Conservation (phyloP, 179 eudicot species). For the Vitellaria paradoxa region DNA sequence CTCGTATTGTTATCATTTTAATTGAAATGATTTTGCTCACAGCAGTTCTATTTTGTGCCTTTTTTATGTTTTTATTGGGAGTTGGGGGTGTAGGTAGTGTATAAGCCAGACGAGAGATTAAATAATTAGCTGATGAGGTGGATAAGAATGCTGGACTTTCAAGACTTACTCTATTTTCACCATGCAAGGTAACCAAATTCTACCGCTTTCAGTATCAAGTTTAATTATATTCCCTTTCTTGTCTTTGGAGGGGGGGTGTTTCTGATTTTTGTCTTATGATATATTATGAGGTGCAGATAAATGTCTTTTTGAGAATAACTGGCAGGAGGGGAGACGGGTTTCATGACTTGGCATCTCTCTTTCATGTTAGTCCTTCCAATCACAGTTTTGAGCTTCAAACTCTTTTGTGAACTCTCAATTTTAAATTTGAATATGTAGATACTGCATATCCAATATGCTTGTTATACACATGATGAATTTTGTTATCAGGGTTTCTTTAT, state of each 20-base stretch:
- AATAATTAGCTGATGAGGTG: conserved; percentile 72
- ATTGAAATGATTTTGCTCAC: background rate
- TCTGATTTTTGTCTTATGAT: background rate
- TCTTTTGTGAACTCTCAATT: background rate
- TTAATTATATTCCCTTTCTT: background rate
- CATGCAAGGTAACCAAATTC: conserved; percentile 66
- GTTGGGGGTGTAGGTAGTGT: conserved; percentile 51
- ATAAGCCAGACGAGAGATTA: conserved; percentile 66
- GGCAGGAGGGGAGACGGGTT: conserved; percentile 88
- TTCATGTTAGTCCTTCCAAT: conserved; percentile 64
- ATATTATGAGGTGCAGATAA: conserved; percentile 52
- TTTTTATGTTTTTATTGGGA: background rate
- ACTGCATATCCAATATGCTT: background rate
- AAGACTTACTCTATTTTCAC: conserved; percentile 89
- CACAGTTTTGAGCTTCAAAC: background rate
- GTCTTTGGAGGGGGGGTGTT: background rate
- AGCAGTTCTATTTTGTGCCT: background rate
- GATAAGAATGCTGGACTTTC: conserved; percentile 69
- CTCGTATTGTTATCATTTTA: background rate
- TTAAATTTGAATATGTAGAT: background rate
- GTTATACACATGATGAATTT: background rate
- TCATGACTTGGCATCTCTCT: conserved; percentile 97
- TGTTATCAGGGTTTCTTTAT: background rate
- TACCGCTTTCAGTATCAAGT: background rate
- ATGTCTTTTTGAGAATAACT: conserved; percentile 92